A percentile compares a stretch with the other conserved stretches of the same genome.
Conservation (phyloP, 768 basidiomycete genomes). For the Pleurotus tuber-regium region DNA sequence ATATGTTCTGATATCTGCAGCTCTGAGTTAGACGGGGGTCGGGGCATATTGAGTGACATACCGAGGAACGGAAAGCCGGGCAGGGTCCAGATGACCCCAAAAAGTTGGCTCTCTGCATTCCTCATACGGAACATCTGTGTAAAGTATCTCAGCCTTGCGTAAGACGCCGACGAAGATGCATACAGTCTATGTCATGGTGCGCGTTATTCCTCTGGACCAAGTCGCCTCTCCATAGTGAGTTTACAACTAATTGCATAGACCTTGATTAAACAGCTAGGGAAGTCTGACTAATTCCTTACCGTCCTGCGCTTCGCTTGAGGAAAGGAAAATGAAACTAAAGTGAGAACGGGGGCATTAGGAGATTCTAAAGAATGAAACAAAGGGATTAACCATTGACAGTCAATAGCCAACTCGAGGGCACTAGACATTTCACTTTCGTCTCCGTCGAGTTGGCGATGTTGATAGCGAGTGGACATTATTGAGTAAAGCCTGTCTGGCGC, state of each 20-base stretch:
- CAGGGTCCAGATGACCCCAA: conserved; percentile 72
- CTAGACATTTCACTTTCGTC: conserved; percentile 72
- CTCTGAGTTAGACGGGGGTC: background rate
- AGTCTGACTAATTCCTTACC: conserved; percentile 38
- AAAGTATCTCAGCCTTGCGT: background rate
- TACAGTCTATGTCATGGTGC: conserved; percentile 77
- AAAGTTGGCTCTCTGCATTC: conserved; percentile 52
- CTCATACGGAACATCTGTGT: conserved; percentile 64
- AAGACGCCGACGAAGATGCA: conserved; percentile 14
- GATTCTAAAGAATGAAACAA: background rate
- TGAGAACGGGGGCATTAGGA: background rate
- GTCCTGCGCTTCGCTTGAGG: conserved; percentile 82
- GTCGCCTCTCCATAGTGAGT: conserved; percentile 79
- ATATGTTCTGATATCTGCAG: conserved; percentile 78
- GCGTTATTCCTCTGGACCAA: conserved; percentile 78
- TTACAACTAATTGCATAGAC: conserved; percentile 53
- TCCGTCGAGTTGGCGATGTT: conserved; percentile 69
- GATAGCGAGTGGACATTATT: conserved; percentile 79
- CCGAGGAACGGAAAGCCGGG: conserved; percentile 80
- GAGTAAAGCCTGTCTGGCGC: conserved; percentile 59
- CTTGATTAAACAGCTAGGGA: background rate
- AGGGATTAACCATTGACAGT: conserved; percentile 71
- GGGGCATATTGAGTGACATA: conserved; percentile 23
- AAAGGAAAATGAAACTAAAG: conserved; percentile 74
- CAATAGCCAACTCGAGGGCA: conserved; percentile 88